A percentile compares a stretch with the other conserved stretches of the same genome.
These are phyloP conservation scores for Chaetoceros tenuissimus DNA, from an alignment of 108 stramenopile genomes.

Conservation along the genomic window DNA sequence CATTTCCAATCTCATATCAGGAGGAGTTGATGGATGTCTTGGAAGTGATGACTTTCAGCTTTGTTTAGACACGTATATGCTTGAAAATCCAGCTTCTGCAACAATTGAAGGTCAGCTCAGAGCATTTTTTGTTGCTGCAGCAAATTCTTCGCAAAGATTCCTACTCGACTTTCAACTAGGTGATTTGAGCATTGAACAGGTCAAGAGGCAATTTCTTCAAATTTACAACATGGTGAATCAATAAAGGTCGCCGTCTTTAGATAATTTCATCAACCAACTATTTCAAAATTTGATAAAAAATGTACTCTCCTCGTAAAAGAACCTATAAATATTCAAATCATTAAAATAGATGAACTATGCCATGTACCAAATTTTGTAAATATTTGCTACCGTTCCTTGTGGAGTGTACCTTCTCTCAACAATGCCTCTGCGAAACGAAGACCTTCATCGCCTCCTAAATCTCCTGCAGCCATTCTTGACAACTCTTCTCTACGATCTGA, in stretches of 20 bases:
- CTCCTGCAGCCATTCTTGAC: constrained; percentile 72
- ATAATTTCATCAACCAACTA: no score
- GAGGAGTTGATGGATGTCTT: constrained; percentile 53
- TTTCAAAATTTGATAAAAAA: no score
- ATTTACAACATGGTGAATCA: no score
- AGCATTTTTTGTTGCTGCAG: constrained; percentile 30
- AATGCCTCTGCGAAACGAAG: constrained; percentile 70
- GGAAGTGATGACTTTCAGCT: constrained; percentile 46
- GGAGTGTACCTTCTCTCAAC: constrained; percentile 43
- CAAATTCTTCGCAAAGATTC: constrained; percentile 16
- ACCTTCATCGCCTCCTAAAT: constrained; percentile 63
- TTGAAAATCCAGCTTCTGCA: constrained; percentile 45
- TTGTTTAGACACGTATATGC: constrained; percentile 54
- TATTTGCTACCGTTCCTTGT: no score
- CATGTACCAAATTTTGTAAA: no score
- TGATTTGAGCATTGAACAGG: no score
- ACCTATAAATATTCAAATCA: no score
- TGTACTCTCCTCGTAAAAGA: no score
- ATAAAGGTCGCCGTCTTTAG: no score
- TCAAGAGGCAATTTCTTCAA: no score
- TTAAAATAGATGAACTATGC: no score
- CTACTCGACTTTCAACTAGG: no score
- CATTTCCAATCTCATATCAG: constrained; percentile 42
- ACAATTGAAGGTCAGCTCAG: constrained; percentile 39
- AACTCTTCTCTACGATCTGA: constrained; percentile 51